phyloP scores from a whole-genome alignment of 139 green algal genomes.

The Tetradesmus lagerheimii region DNA sequence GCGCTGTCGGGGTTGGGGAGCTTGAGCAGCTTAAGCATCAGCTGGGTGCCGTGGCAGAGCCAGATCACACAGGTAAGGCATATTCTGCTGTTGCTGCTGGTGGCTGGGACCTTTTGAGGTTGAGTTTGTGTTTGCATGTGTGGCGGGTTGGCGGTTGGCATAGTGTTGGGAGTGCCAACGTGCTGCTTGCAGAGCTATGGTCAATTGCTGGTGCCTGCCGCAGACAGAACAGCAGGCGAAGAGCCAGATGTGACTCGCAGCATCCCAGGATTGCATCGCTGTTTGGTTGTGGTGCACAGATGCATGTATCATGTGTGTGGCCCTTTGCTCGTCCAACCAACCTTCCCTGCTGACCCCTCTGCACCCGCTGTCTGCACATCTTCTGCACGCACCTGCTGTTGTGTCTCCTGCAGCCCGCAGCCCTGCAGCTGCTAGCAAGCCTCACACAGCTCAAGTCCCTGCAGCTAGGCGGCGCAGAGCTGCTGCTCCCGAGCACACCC shows the following conservation, averaged over 20 bases:
- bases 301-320: too few relatives aligned
- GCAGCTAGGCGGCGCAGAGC: conserved; percentile 45
- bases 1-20: conserved; percentile 1
- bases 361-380: not conserved
- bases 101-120: not conserved
- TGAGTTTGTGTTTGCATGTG: not conserved
- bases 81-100: not conserved
- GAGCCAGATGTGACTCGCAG: too few relatives aligned
- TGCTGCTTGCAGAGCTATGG: not conserved
- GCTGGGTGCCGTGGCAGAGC: conserved; percentile 51
- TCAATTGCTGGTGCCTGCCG: not conserved
- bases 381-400: not conserved
- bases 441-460: conserved; percentile 26
- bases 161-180: not conserved
- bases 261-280: too few relatives aligned
- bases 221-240: too few relatives aligned
- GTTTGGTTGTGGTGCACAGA: not conserved
- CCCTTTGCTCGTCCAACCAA: not conserved
- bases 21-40: conserved; percentile 29
- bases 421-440: conserved; percentile 39
- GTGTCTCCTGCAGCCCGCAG: conserved; percentile 8
- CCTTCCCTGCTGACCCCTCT: too few relatives aligned
- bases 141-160: not conserved
- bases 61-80: conserved; percentile 39
- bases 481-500: conserved; percentile 40